Conservation (phyloP, 2,329 filamentous ascomycete species). For the Aspergillus transmontanensis region DNA sequence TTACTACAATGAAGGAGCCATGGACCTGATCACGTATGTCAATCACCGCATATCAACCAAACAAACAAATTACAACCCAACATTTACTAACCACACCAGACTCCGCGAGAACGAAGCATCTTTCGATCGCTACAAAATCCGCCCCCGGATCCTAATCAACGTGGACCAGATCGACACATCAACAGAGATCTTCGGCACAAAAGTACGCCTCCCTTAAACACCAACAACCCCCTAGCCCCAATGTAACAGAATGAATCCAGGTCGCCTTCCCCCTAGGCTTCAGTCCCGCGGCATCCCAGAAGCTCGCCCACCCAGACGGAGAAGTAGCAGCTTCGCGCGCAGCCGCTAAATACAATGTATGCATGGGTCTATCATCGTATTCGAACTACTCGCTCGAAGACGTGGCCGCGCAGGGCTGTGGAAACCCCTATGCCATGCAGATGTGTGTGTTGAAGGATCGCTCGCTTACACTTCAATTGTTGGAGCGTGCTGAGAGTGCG, state of each 20-base stretch:
- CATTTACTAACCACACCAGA: constrained; percentile 16
- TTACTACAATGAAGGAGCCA: constrained; percentile 62
- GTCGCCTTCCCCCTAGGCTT: constrained; percentile 57
- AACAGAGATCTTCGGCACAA: constrained; percentile 49
- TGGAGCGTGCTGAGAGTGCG: constrained; percentile 49
- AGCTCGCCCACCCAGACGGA: constrained; percentile 55
- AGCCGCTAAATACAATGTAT: constrained; percentile 44
- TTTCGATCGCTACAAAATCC: constrained; percentile 54
- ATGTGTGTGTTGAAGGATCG: constrained; percentile 57
- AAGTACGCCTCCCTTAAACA: constrained; percentile 19
- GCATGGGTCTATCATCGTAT: constrained; percentile 54
- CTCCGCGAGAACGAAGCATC: constrained; percentile 58
- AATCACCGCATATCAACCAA: not conserved
- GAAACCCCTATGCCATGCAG: constrained; percentile 57
- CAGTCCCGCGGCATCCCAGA: constrained; percentile 57
- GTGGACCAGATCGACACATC: constrained; percentile 49
- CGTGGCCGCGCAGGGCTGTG: constrained; percentile 44
- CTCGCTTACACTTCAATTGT: constrained; percentile 42
- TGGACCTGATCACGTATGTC: constrained; percentile 53
- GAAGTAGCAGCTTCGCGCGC: constrained; percentile 54
- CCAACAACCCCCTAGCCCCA: not conserved
- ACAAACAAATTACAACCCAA: not conserved
- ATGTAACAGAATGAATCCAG: not conserved
- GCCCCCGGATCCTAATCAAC: constrained; percentile 49
- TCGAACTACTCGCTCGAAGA: constrained; percentile 51